These are phyloP conservation scores for Erysimum cheiranthoides DNA, from an alignment of 345 rosid species.

Conservation along the genomic window DNA sequence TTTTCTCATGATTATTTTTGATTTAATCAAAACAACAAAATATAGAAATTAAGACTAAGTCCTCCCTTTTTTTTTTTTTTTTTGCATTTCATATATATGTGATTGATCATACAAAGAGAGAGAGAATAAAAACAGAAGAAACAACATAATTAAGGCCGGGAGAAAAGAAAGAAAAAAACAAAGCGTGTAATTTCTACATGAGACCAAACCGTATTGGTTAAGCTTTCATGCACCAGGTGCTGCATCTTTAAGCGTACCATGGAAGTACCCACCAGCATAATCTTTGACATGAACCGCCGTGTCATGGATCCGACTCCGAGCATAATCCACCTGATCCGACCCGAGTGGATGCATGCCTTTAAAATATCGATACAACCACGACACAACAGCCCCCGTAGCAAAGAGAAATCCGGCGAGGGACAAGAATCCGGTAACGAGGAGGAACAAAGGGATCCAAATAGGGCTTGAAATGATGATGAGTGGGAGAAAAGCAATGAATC, in stretches of 20 bases:
- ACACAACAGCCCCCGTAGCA: slow-evolving; percentile 49
- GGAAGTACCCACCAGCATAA: slow-evolving; percentile 79
- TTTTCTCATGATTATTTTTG: background rate
- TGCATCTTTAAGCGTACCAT: slow-evolving; percentile 84
- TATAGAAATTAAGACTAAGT: background rate
- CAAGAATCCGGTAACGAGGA: slow-evolving; percentile 51
- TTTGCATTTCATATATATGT: background rate
- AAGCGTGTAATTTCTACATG: background rate
- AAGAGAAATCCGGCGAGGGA: slow-evolving; percentile 59
- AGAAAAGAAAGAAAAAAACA: background rate
- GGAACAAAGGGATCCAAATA: slow-evolving; percentile 57
- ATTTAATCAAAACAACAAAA: background rate
- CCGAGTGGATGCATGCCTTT: slow-evolving; percentile 78
- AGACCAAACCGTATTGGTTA: background rate
- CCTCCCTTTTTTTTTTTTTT: background rate
- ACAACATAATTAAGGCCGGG: background rate
- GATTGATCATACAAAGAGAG: slow-evolving; percentile 15
- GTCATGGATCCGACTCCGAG: slow-evolving; percentile 72
- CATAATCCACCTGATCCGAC: slow-evolving; percentile 69
- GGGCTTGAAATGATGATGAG: slow-evolving; percentile 73
- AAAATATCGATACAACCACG: slow-evolving; percentile 74
- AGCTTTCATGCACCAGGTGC: slow-evolving; percentile 85
- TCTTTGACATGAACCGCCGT: slow-evolving; percentile 86
- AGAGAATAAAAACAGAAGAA: background rate
- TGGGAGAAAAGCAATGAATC: slow-evolving; percentile 64